Conservation (phyloP, 148 eudicot species). For the Persicaria tinctoria region DNA sequence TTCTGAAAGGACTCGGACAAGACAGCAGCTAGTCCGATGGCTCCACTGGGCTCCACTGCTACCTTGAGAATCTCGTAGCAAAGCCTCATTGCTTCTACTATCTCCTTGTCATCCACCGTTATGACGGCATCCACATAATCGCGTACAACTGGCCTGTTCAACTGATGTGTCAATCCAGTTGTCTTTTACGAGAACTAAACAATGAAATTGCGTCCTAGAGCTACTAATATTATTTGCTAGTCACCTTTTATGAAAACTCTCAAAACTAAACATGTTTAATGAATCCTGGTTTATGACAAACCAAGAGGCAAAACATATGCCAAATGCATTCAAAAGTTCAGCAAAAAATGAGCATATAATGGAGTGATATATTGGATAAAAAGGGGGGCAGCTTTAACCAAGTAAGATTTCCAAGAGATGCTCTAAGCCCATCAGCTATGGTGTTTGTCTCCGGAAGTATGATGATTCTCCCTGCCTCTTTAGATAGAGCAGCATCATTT, state of each 20-base stretch:
- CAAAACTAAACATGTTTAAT: neutral
- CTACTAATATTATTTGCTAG: neutral
- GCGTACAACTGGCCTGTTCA: conserved; percentile 77
- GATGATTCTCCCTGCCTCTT: conserved; percentile 54
- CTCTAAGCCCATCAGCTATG: conserved; percentile 93
- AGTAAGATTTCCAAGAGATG: conserved; percentile 81
- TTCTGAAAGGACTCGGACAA: conserved; percentile 59
- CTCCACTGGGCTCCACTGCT: conserved; percentile 93
- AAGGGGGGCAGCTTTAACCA: conserved; percentile 41
- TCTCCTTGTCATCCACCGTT: conserved; percentile 74
- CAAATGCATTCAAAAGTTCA: neutral
- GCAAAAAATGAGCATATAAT: neutral
- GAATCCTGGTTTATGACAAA: neutral
- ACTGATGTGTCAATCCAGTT: neutral
- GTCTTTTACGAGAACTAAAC: no score
- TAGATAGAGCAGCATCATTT: conserved; percentile 84
- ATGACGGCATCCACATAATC: conserved; percentile 81
- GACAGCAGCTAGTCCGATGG: conserved; percentile 86
- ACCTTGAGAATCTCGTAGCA: conserved; percentile 89
- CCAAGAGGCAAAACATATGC: neutral
- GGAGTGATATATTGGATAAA: neutral
- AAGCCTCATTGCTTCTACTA: conserved; percentile 68
- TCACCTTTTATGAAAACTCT: neutral
- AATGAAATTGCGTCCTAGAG: no score
- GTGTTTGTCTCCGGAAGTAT: conserved; percentile 64